phyloP scores from a whole-genome alignment of 768 basidiomycete species.

The Collybia sordida region DNA sequence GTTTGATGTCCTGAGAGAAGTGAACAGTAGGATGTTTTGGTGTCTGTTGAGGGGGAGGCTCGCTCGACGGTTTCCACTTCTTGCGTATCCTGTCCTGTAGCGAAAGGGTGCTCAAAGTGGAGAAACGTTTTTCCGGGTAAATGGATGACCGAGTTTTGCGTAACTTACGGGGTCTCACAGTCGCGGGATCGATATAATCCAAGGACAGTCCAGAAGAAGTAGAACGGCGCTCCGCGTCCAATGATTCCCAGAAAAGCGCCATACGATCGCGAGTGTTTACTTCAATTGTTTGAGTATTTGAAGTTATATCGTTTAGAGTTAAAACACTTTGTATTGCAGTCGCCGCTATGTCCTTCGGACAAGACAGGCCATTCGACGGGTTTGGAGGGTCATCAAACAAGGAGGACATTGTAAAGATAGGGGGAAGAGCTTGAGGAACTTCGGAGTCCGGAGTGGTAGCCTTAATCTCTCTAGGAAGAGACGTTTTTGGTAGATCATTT shows the following conservation, averaged over 20 bases:
- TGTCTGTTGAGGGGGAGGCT: slow-evolving; percentile 23
- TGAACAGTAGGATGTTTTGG: slow-evolving; percentile 16
- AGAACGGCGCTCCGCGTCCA: slow-evolving; percentile 38
- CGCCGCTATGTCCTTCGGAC: slow-evolving; percentile 8
- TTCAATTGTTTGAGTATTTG: slow-evolving; percentile 17
- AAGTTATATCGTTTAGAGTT: slow-evolving; percentile 7
- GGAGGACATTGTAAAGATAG: slow-evolving; percentile 10
- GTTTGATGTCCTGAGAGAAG: slow-evolving; percentile 45
- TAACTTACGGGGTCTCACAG: slow-evolving; percentile 31
- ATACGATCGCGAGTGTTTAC: slow-evolving; percentile 22
- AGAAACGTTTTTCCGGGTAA: slow-evolving; percentile 22
- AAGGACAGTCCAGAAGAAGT: slow-evolving; percentile 17
- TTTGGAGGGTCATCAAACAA: slow-evolving; percentile 11
- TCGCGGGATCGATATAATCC: slow-evolving; percentile 13
- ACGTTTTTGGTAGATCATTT: background rate
- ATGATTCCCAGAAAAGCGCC: slow-evolving; percentile 42
- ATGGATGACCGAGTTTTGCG: slow-evolving; percentile 38
- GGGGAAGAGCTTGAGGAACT: slow-evolving; percentile 5
- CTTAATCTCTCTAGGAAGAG: background rate
- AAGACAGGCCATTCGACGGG: background rate
- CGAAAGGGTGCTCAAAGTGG: slow-evolving; percentile 30
- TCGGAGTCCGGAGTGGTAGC: no score
- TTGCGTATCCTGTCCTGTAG: slow-evolving; percentile 41
- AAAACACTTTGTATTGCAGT: slow-evolving; percentile 8
- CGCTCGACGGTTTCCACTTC: slow-evolving; percentile 29